Conservation (phyloP, 179 eudicot genomes). For the Actinidia chinensis region DNA sequence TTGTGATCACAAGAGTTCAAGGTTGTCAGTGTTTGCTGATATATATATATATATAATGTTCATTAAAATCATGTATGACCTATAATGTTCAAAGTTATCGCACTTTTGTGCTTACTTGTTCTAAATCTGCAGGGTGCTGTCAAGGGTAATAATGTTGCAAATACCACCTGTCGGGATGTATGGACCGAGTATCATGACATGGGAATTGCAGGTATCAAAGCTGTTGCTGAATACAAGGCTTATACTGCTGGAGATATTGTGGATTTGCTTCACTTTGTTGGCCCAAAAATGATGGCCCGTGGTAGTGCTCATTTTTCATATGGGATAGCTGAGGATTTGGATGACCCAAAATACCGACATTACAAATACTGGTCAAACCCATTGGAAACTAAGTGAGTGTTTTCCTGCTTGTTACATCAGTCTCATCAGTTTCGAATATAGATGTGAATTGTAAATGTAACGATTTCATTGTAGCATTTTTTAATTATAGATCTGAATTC, state of each 20-base stretch:
- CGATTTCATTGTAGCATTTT: neutral
- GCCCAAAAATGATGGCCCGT: conserved; percentile 88
- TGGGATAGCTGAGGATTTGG: conserved; percentile 80
- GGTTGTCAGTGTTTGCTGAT: neutral
- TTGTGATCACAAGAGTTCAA: neutral
- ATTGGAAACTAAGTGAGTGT: conserved; percentile 69
- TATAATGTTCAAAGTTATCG: neutral
- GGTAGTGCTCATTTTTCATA: conserved; percentile 74
- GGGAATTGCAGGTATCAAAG: conserved; percentile 78
- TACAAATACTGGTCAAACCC: conserved; percentile 91
- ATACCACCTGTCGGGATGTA: conserved; percentile 66
- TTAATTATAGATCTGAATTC: neutral
- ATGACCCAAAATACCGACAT: conserved; percentile 70
- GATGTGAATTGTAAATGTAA: neutral
- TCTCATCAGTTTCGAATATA: neutral
- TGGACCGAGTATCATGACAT: conserved; percentile 95
- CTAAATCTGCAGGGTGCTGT: conserved; percentile 58
- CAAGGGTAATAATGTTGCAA: conserved; percentile 71
- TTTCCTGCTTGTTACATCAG: neutral
- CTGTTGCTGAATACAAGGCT: conserved; percentile 69
- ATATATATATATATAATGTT: neutral
- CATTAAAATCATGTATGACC: conserved; percentile 1
- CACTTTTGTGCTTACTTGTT: neutral
- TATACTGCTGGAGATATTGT: conserved; percentile 62
- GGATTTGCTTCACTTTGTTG: conserved; percentile 76